phyloP scores from a whole-genome alignment of 1,284 basidiomycete genomes.

The Sporisorium exsertum region DNA sequence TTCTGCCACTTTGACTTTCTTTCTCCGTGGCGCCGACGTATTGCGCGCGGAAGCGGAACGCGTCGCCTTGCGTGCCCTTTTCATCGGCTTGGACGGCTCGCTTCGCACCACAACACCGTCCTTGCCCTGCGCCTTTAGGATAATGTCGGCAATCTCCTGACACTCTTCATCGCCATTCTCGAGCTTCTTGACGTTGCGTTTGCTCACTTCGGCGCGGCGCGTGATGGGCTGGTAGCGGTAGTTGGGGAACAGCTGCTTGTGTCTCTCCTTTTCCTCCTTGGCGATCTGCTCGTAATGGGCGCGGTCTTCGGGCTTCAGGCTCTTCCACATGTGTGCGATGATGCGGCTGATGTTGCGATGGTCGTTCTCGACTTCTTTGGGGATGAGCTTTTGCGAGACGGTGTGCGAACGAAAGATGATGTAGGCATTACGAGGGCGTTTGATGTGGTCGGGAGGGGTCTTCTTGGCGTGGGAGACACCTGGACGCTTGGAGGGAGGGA shows the following conservation, averaged over 20 bases:
- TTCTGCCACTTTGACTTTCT: conserved; percentile 13
- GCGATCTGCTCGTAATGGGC: conserved; percentile 56
- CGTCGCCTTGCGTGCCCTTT: conserved; percentile 34
- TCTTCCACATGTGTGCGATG: conserved; percentile 68
- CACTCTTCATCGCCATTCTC: conserved; percentile 60
- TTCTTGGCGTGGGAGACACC: conserved; percentile 59
- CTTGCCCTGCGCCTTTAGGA: conserved; percentile 58
- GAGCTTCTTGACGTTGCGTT: conserved; percentile 52
- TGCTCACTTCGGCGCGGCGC: conserved; percentile 33
- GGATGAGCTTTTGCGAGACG: conserved; percentile 80
- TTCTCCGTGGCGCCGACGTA: conserved; percentile 3
- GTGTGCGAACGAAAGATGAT: conserved; percentile 92
- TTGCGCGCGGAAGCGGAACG: background rate
- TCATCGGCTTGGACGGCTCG: conserved; percentile 16
- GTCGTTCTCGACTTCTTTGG: conserved; percentile 83
- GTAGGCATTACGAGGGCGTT: conserved; percentile 92
- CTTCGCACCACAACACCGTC: conserved; percentile 37
- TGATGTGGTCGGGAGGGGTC: conserved; percentile 76
- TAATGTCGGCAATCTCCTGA: conserved; percentile 60
- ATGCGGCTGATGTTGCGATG: conserved; percentile 78
- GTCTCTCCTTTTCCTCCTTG: conserved; percentile 57
- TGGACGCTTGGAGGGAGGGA: conserved; percentile 37
- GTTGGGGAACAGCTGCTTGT: conserved; percentile 56
- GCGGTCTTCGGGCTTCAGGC: conserved; percentile 52
- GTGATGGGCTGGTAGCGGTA: conserved; percentile 62